phyloP scores from a whole-genome alignment of 2,329 filamentous ascomycete species.

The Phaeosphaeria sp. region DNA sequence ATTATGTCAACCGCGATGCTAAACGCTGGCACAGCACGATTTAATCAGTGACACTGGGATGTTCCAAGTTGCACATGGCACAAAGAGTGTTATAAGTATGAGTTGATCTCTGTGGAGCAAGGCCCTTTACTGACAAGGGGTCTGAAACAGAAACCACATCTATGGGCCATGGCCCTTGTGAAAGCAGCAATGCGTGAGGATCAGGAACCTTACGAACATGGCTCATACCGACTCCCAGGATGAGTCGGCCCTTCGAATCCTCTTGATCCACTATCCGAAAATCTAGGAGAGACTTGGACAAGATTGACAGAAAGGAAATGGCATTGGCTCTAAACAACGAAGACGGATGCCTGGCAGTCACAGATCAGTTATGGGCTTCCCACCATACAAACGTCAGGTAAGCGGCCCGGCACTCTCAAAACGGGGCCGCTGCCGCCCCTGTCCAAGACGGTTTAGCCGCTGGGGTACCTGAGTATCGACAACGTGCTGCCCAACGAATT shows the following conservation, averaged over 20 bases:
- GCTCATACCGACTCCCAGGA: not conserved
- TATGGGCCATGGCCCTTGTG: not conserved
- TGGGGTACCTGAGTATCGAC: not conserved
- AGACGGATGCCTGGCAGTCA: not conserved
- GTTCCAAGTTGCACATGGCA: not conserved
- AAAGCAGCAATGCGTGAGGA: not conserved
- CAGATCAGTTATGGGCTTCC: not conserved
- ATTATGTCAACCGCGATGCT: constrained; percentile 5
- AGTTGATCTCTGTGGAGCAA: not conserved
- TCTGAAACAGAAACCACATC: not conserved
- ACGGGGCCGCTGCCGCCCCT: not conserved
- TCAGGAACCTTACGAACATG: not conserved
- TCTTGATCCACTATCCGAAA: not conserved
- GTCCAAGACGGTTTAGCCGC: not conserved
- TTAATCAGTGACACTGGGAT: not conserved
- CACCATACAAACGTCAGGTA: not conserved
- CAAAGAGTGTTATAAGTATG: not conserved
- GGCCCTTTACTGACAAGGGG: not conserved
- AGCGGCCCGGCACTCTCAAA: not conserved
- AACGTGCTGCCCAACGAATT: not conserved
- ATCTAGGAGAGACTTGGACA: not conserved
- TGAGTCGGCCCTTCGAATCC: not conserved
- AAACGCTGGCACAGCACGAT: not conserved
- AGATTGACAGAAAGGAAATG: not conserved
- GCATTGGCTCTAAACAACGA: not conserved